These are phyloP conservation scores for Aquilaria sinensis DNA, from an alignment of 345 rosid species.

Conservation along the genomic window DNA sequence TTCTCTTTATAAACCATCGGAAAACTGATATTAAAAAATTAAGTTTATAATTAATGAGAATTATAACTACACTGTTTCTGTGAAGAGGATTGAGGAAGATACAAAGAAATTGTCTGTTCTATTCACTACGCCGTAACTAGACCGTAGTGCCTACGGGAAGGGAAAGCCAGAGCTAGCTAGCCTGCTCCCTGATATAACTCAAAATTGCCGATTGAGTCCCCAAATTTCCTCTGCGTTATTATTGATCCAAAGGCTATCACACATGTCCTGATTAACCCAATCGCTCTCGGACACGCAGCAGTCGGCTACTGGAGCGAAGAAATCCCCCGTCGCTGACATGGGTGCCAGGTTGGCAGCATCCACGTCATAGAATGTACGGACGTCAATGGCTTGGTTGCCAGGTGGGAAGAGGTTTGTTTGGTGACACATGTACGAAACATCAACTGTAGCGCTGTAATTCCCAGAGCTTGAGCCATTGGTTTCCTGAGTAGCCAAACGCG, in stretches of 20 bases:
- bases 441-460: constrained; percentile 17
- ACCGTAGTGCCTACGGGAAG: not conserved
- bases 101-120: not conserved
- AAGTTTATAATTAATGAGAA: not conserved
- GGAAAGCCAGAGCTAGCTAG: not conserved
- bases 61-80: not conserved
- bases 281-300: constrained; percentile 18
- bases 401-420: constrained; percentile 2
- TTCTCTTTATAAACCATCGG: constrained; percentile 6
- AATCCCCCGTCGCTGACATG: constrained; percentile 11
- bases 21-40: not conserved
- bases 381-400: constrained; percentile 9
- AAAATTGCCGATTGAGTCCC: constrained; percentile 18
- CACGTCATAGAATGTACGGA: constrained; percentile 17
- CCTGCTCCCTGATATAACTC: constrained; percentile 6
- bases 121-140: not conserved
- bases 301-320: constrained; percentile 8
- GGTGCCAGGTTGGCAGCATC: constrained; percentile 14
- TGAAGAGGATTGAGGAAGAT: not conserved
- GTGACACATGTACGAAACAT: constrained; percentile 14
- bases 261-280: constrained; percentile 27
- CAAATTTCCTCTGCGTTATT: constrained; percentile 27
- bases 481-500: constrained; percentile 12
- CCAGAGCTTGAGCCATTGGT: constrained; percentile 27
- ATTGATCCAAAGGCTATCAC: constrained; percentile 26